Evolutionary conservation across 1,139 yeast species (phyloP), one percentile per base, ranked within the genome.

Genomic region (Nakaseomyces nivariensis): DNA sequence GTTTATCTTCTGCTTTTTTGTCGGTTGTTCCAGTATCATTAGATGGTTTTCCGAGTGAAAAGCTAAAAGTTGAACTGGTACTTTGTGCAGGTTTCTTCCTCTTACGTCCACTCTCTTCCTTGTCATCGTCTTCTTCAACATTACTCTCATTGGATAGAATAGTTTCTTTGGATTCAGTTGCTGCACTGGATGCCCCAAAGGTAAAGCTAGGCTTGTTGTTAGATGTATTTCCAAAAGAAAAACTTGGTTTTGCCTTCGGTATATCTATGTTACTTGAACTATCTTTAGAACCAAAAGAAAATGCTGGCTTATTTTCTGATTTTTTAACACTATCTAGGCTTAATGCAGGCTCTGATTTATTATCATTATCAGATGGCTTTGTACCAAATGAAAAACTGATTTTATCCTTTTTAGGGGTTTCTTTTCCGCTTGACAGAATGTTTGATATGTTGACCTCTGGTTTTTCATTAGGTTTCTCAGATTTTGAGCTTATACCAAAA

Each of bases 311-410:
- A 4, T 38, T 9, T 4, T 25, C 31, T 4, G 42, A 9, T 24
- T 38, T 38, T 38, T 38, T 38, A 11, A 25, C 42, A 38, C 42
- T 38, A 11, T 17, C 50, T 37, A 33, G 48, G 40, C 29, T 41
- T 26, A 45, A 43, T 13, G 45, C 27, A 13, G 51, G 36, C 32
- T 33, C 46, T 8, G 42, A 4, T 38, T 38, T 26, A 6, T 17
- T 7, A 11, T 38, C 42, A 24, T 38, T 31, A 37, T 43, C 31
- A 41, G 22, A 8, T 25, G 32, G 8, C n/a, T 37, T 41, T 7
- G 31, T 24, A 8, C 48, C 26, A 37, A 38, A 38, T 6, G 42
- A 25, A 17, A 25, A 38, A n/a, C 17, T 25, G 22, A 25, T 25
- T 9, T 7, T 26, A 7, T 24, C 31, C 22, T 38, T 24, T 4